Percentiles rank a stretch among this genome's conserved stretches.
Evolutionary conservation across 2,329 filamentous ascomycete species (phyloP).

Genomic region (Aspergillus sp.): DNA sequence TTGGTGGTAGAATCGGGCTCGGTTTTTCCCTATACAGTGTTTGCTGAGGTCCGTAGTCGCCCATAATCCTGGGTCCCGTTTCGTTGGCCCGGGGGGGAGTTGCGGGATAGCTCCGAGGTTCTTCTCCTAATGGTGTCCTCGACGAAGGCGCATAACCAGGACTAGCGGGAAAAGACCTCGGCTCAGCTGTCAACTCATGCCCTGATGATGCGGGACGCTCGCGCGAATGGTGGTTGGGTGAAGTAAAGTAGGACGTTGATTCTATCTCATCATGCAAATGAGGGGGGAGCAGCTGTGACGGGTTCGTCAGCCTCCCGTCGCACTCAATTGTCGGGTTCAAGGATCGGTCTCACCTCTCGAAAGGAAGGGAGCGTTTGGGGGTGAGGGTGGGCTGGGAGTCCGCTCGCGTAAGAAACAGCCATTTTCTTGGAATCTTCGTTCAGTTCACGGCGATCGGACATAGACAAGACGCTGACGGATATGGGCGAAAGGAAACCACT

Average conservation of each 20-base stretch:
- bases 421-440: constrained; percentile 27
- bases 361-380: constrained; percentile 29
- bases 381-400: constrained; percentile 22
- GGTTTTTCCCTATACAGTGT: constrained; percentile 12
- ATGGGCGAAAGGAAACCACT: constrained; percentile 3
- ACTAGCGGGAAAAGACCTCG: constrained; percentile 19
- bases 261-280: constrained; percentile 36
- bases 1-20: constrained; percentile 29
- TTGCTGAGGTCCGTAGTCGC: constrained; percentile 14
- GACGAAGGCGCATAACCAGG: constrained; percentile 11
- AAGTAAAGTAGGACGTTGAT: constrained; percentile 25
- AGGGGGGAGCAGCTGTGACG: constrained; percentile 27
- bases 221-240: constrained; percentile 19
- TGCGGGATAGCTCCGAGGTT: constrained; percentile 17
- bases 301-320: constrained; percentile 7
- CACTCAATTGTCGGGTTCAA: neutral
- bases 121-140: constrained; percentile 14
- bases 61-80: constrained; percentile 9
- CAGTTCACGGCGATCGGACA: constrained; percentile 25
- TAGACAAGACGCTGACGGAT: constrained; percentile 16
- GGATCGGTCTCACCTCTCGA: constrained; percentile 22
- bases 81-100: constrained; percentile 10
- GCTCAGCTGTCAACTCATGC: constrained; percentile 21
- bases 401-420: constrained; percentile 30
- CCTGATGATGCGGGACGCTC: constrained; percentile 20